Percentiles rank a stretch among this genome's conserved stretches.
Conservation (phyloP, 2,329 filamentous ascomycete species). For the Fusarium sp. region DNA sequence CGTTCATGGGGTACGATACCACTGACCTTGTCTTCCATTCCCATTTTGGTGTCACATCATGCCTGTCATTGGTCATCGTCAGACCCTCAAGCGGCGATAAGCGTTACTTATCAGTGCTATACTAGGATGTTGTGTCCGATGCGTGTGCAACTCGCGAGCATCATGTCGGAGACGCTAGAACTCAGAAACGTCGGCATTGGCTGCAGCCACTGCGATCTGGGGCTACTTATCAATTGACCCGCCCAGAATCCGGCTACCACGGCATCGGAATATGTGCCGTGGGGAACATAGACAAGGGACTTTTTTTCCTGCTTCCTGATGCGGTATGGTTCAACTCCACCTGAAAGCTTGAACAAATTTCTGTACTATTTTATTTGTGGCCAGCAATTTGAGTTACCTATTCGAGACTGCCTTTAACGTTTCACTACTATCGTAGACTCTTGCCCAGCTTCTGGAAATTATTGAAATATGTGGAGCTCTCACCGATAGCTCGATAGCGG, state of each 20-base stretch:
- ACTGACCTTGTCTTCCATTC: not conserved
- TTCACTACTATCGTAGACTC: too few relatives aligned
- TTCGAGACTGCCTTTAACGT: too few relatives aligned
- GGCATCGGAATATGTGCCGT: slow-evolving; percentile 20
- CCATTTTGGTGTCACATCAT: not conserved
- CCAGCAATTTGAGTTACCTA: not conserved
- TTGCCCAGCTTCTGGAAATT: too few relatives aligned
- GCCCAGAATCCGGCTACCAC: slow-evolving; percentile 21
- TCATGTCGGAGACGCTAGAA: too few relatives aligned
- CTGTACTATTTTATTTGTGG: too few relatives aligned
- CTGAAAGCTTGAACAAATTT: not conserved
- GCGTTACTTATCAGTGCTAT: not conserved
- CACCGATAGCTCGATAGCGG: not conserved
- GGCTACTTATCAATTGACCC: slow-evolving; percentile 13
- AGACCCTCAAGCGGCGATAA: not conserved
- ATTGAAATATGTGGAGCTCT: too few relatives aligned
- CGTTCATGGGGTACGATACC: not conserved
- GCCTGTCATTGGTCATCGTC: not conserved
- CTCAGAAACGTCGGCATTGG: too few relatives aligned
- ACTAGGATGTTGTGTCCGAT: too few relatives aligned
- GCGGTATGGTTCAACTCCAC: not conserved
- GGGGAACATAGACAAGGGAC: not conserved
- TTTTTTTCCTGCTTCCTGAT: slow-evolving; percentile 16
- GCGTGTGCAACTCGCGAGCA: too few relatives aligned
- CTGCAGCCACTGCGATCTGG: too few relatives aligned